Conservation (phyloP, 129 eudicot species). For the Arctium minus region DNA sequence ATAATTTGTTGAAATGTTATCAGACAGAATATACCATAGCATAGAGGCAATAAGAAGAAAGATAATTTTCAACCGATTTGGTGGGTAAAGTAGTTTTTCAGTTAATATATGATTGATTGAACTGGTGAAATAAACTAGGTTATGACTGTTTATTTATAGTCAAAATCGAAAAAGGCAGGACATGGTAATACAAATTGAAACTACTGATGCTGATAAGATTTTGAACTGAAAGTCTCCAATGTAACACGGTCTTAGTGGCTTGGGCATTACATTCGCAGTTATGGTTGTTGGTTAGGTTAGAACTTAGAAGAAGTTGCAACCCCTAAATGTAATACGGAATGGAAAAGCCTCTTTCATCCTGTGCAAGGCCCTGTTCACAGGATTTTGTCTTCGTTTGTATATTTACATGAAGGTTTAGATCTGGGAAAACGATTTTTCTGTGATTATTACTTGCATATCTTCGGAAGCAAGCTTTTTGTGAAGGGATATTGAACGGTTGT, state of each 20-base stretch:
- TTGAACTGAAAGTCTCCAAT: not conserved
- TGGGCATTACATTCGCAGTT: not conserved
- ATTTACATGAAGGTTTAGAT: not conserved
- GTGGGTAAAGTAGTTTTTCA: not conserved
- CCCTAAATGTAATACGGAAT: not conserved
- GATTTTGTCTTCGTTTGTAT: not conserved
- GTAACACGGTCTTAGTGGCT: not conserved
- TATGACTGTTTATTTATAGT: not conserved
- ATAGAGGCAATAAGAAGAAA: not conserved
- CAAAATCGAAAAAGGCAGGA: not conserved
- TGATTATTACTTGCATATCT: not conserved
- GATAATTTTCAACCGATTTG: not conserved
- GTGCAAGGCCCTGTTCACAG: not conserved
- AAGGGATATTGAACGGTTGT: not conserved
- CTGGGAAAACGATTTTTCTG: not conserved
- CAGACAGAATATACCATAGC: not conserved
- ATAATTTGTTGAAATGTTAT: not conserved
- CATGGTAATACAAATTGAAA: not conserved
- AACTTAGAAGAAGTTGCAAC: not conserved
- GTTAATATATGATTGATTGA: not conserved
- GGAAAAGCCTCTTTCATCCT: not conserved
- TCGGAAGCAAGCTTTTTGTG: not conserved
- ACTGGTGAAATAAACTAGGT: not conserved
- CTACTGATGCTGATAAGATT: not conserved
- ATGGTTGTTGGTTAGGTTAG: not conserved